Evolutionary conservation across 495 filamentous ascomycete species (phyloP).

Genomic region (Physcia stellaris): DNA sequence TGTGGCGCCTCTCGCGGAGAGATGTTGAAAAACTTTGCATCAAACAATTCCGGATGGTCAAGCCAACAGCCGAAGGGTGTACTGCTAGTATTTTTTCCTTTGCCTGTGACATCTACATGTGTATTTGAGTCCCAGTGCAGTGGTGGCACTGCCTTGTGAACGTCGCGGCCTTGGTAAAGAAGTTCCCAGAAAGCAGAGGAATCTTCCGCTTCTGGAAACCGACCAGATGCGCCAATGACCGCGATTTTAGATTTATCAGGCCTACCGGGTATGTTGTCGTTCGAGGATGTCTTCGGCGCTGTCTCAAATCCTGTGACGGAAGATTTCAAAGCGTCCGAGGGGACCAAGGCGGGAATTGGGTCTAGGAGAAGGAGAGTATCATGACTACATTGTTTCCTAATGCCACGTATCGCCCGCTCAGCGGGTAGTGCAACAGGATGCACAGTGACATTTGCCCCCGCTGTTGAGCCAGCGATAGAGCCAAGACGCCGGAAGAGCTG

Average conservation of each 20-base stretch:
- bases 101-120: conserved; percentile 64
- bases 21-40: conserved; percentile 30
- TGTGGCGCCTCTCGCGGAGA: conserved; percentile 28
- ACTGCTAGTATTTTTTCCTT: conserved; percentile 60
- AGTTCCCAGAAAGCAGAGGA: conserved; percentile 61
- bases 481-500: conserved; percentile 34
- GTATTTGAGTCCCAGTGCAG: conserved; percentile 64
- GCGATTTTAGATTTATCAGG: conserved; percentile 26
- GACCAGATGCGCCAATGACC: conserved; percentile 60
- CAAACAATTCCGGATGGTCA: conserved; percentile 25
- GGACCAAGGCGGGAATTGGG: neutral
- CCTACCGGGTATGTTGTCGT: neutral
- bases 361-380: conserved; percentile 4
- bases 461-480: neutral
- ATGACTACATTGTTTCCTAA: conserved; percentile 19
- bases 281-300: conserved; percentile 25
- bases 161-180: conserved; percentile 48
- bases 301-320: neutral
- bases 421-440: conserved; percentile 7
- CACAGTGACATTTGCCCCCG: neutral
- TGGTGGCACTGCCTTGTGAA: conserved; percentile 38
- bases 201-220: conserved; percentile 54
- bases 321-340: neutral
- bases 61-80: conserved; percentile 54
- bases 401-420: conserved; percentile 18